A percentile compares a stretch with the other conserved stretches of the same genome.
phyloP scores from a whole-genome alignment of 2,329 filamentous ascomycete species.

The Neurospora sp. region DNA sequence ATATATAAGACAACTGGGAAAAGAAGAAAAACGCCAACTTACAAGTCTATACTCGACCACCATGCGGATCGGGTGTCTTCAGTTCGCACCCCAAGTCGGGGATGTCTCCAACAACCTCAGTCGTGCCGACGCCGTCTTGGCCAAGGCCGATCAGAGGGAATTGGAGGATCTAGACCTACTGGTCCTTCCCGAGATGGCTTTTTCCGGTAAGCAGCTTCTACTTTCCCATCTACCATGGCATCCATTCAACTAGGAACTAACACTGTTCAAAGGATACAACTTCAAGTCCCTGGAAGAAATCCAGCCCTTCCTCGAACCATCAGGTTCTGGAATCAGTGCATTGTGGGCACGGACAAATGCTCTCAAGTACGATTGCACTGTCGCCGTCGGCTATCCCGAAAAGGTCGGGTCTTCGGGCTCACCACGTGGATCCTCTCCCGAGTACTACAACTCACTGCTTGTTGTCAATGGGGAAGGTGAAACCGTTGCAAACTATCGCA shows the following conservation, averaged over 20 bases:
- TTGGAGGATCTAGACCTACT: conserved; percentile 60
- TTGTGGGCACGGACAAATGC: conserved; percentile 62
- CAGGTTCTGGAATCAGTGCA: conserved; percentile 54
- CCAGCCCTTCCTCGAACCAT: conserved; percentile 56
- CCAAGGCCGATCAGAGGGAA: conserved; percentile 36
- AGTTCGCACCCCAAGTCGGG: conserved; percentile 65
- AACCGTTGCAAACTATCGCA: conserved; percentile 49
- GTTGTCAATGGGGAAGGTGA: conserved; percentile 49
- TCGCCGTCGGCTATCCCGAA: conserved; percentile 68
- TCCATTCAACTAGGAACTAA: not conserved
- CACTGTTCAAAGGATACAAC: conserved; percentile 54
- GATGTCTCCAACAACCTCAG: conserved; percentile 61
- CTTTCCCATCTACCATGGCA: not conserved
- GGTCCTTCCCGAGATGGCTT: conserved; percentile 67
- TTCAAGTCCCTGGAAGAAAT: conserved; percentile 62
- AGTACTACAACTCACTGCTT: conserved; percentile 47
- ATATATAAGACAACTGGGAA: not conserved
- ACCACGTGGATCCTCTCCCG: conserved; percentile 35
- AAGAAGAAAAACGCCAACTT: not conserved
- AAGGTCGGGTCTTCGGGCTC: conserved; percentile 38
- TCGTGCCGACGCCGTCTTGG: conserved; percentile 55
- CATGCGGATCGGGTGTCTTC: conserved; percentile 44
- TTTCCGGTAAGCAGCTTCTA: conserved; percentile 44
- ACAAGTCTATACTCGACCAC: conserved; percentile 1
- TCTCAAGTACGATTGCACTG: conserved; percentile 53